Evolutionary conservation across 2,329 filamentous ascomycete genomes (phyloP), one percentile per base, ranked within the genome.

Genomic region (Fusarium liriodendri): DNA sequence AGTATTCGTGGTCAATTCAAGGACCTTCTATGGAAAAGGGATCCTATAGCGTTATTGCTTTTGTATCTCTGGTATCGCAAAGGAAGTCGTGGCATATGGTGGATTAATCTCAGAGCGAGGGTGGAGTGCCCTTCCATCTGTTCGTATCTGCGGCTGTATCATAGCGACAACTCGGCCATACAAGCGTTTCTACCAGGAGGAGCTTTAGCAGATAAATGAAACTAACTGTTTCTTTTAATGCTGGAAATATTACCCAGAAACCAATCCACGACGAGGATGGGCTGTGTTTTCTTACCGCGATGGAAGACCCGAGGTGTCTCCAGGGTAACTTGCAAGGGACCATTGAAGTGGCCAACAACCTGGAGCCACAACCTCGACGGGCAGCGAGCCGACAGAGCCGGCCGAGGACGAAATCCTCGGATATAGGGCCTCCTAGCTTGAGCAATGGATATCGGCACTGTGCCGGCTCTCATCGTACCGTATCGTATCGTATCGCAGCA

Each of bases 21-120:
- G 69, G 27, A 40, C 0, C 64, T 84, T 27, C 77, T 86, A 0
- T 67, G 38, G 14, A 18, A 60, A 5, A 84, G 65, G 14, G 84
- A 86, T 38, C 80, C 84, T 3, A 69, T 81, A 0, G 83, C 84
- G 2, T 79, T 86, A 0, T 47, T 85, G 59, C 40, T 86, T 38
- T 70, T 86, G 0, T 84, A 84, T 70, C 65, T 85, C 5, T 86
- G 84, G 84, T 86, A 85, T 54, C 75, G 77, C 22, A 85, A 85
- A 74, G 78, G 80, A 64, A 59, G 83, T 38, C 79, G 79, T 18
- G 79, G 79, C 74, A 80, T 85, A 69, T 86, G 85, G 85, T 86
- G 84, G 83, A 81, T 86, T 67, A 80, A 80, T 22, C 77, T 85
- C 1, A 79, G 85, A 37, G 82, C 84, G 1, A 79, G 79, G 61